Percentiles rank a stretch among this genome's conserved stretches.
phyloP scores from a whole-genome alignment of 257 asterid species.

The Datura wrightii region DNA sequence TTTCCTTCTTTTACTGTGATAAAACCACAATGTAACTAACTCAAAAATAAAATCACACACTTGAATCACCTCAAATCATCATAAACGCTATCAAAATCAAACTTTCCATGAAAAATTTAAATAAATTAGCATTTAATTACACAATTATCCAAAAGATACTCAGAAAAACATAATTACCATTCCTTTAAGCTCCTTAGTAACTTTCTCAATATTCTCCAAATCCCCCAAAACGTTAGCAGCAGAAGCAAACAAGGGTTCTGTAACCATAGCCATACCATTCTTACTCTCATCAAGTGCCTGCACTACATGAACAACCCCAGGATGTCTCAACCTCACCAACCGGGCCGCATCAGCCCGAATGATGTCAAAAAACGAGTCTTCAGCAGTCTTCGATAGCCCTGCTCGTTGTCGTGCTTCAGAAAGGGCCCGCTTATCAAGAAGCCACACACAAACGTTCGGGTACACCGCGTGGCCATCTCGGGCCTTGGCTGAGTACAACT shows the following conservation, averaged over 20 bases:
- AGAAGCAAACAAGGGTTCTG: constrained; percentile 93
- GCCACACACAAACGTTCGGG: constrained; percentile 93
- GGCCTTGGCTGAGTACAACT: constrained; percentile 82
- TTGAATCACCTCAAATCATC: constrained; percentile 4
- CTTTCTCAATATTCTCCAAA: constrained; percentile 73
- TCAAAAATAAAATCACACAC: constrained; percentile 4
- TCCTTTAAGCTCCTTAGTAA: constrained; percentile 95
- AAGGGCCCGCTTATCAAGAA: constrained; percentile 77
- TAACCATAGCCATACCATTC: constrained; percentile 93
- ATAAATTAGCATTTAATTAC: not conserved
- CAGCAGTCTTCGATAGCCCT: constrained; percentile 85
- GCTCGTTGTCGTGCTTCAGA: constrained; percentile 90
- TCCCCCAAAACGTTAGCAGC: constrained; percentile 85
- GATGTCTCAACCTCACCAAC: constrained; percentile 93
- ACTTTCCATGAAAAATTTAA: not conserved
- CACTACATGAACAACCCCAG: constrained; percentile 97
- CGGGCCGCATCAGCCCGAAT: constrained; percentile 92
- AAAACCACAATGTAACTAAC: constrained; percentile 18
- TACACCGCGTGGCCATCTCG: constrained; percentile 78
- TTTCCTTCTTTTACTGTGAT: not conserved
- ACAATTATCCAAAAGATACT: not conserved
- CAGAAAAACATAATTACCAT: constrained; percentile 53
- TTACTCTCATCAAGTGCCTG: constrained; percentile 96
- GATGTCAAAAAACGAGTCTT: constrained; percentile 83
- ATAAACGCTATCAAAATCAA: not conserved